These are phyloP conservation scores for Wallacemonas sp. DNA, from an alignment of 208 protist genomes.

Conservation along the genomic window DNA sequence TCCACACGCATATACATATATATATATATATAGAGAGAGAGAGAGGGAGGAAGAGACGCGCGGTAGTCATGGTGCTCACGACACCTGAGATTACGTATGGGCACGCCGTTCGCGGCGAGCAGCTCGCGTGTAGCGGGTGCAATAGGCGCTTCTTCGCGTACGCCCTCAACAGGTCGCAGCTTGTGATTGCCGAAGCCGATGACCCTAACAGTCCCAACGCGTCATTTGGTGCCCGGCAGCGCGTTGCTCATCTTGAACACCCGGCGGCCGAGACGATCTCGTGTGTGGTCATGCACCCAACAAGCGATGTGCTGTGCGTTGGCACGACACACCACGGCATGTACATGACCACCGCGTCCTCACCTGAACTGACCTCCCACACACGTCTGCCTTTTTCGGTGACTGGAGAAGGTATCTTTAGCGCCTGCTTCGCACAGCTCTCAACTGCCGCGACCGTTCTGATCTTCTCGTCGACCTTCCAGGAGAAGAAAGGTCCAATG, in stretches of 20 bases:
- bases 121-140: slow-evolving; percentile 4
- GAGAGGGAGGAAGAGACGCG: too few species aligned
- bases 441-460: slow-evolving; percentile 32
- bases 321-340: slow-evolving; percentile 67
- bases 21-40: too few species aligned
- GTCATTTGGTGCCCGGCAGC: neutral
- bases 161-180: neutral
- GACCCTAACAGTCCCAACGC: neutral
- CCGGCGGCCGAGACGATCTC: slow-evolving; percentile 33
- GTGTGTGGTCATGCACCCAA: slow-evolving; percentile 59
- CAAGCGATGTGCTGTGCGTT: slow-evolving; percentile 53
- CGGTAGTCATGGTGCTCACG: neutral
- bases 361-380: slow-evolving; percentile 30
- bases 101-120: neutral
- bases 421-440: slow-evolving; percentile 58
- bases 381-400: slow-evolving; percentile 52
- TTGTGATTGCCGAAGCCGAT: neutral
- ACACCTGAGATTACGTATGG: neutral
- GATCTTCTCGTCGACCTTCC: slow-evolving; percentile 68
- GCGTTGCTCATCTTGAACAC: slow-evolving; percentile 19
- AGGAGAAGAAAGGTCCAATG: slow-evolving; percentile 27
- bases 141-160: neutral
- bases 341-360: slow-evolving; percentile 56
- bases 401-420: slow-evolving; percentile 55
- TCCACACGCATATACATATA: too few species aligned